A percentile compares a stretch with the other conserved stretches of the same genome.
phyloP scores from a whole-genome alignment of 306 rosid genomes.

The Luffa aegyptiaca region DNA sequence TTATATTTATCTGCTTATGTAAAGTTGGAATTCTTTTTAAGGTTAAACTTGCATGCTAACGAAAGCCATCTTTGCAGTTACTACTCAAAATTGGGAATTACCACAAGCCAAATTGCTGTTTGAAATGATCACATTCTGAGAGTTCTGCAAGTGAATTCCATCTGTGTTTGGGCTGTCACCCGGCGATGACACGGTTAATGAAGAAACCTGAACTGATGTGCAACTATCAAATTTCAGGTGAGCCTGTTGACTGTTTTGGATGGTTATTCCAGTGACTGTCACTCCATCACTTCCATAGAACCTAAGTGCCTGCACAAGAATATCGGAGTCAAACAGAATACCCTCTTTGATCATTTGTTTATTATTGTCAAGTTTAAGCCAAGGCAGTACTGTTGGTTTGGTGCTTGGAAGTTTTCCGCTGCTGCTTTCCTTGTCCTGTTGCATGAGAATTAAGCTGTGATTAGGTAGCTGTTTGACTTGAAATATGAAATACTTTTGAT shows the following conservation, averaged over 20 bases:
- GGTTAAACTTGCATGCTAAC: neutral
- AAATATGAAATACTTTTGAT: neutral
- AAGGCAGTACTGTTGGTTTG: slow-evolving; percentile 73
- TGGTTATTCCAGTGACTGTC: slow-evolving; percentile 78
- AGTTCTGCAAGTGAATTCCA: slow-evolving; percentile 94
- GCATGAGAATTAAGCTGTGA: neutral
- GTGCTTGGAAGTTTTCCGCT: slow-evolving; percentile 54
- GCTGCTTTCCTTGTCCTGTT: slow-evolving; percentile 10
- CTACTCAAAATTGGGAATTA: slow-evolving; percentile 21
- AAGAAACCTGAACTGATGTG: slow-evolving; percentile 66
- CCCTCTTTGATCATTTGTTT: neutral
- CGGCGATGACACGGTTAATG: slow-evolving; percentile 63
- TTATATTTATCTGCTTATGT: neutral
- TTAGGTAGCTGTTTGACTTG: neutral
- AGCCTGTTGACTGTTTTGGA: slow-evolving; percentile 81
- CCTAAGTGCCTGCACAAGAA: slow-evolving; percentile 59
- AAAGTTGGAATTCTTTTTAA: neutral
- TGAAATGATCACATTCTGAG: slow-evolving; percentile 66
- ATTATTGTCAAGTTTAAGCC: neutral
- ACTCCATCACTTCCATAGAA: slow-evolving; percentile 79
- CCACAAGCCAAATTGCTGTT: slow-evolving; percentile 68
- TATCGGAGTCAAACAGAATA: neutral
- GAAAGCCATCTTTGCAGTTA: neutral
- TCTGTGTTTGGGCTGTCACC: slow-evolving; percentile 90
- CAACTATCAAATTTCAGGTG: slow-evolving; percentile 97